Conservation (phyloP, 2,329 filamentous ascomycete genomes). For the Sporothrix phasma region DNA sequence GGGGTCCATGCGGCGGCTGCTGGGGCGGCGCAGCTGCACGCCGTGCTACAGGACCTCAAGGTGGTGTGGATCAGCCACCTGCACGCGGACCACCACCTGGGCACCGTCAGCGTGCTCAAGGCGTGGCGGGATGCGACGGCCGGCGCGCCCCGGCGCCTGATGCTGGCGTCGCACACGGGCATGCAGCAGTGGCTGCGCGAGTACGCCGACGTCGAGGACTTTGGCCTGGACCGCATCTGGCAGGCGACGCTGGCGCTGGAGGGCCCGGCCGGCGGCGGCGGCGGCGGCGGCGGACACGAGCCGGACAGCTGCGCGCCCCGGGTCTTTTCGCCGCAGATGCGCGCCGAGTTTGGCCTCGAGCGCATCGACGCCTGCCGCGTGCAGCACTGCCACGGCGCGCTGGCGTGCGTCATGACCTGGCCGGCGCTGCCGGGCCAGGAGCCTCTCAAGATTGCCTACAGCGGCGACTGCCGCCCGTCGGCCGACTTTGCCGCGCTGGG, state of each 20-base stretch:
- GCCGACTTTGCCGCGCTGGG: conserved; percentile 60
- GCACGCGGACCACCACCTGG: conserved; percentile 93
- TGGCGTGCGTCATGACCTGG: conserved; percentile 69
- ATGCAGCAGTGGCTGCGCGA: conserved; percentile 74
- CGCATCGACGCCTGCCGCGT: conserved; percentile 60
- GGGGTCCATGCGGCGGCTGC: conserved; percentile 72
- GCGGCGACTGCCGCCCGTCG: conserved; percentile 83
- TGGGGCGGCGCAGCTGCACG: conserved; percentile 49
- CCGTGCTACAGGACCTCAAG: conserved; percentile 68
- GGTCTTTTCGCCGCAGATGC: conserved; percentile 28
- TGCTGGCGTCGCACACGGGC: conserved; percentile 57
- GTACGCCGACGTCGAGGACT: conserved; percentile 67
- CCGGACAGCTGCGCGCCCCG: conserved; percentile 23
- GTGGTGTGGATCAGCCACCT: conserved; percentile 90
- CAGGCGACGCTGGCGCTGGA: conserved; percentile 24
- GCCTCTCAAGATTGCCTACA: conserved; percentile 76
- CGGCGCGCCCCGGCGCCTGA: conserved; percentile 32
- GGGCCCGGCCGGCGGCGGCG: no score
- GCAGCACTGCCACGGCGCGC: conserved; percentile 67
- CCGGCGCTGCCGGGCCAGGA: conserved; percentile 40
- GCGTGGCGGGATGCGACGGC: conserved; percentile 60
- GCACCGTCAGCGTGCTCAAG: conserved; percentile 67
- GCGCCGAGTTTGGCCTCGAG: conserved; percentile 44
- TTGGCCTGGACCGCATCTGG: conserved; percentile 49
- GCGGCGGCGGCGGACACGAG: background rate